phyloP scores from a whole-genome alignment of 805 yeast genomes.

The Sungouiozyma ichnusensis region DNA sequence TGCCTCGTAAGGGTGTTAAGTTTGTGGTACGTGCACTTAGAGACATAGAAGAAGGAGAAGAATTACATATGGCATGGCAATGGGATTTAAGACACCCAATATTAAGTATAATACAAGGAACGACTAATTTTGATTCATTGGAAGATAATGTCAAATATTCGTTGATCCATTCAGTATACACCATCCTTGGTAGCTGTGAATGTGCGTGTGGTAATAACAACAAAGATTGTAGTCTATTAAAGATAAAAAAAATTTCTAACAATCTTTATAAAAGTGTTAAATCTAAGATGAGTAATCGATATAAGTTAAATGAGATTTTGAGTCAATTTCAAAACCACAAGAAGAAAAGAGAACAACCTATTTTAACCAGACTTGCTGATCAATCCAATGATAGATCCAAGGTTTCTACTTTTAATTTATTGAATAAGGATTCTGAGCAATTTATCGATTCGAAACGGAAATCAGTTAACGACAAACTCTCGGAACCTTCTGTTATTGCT shows the following conservation, averaged over 20 bases:
- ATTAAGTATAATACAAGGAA: slow-evolving; percentile 36
- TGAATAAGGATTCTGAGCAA: background rate
- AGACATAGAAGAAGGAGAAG: slow-evolving; percentile 53
- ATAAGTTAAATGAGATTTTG: slow-evolving; percentile 31
- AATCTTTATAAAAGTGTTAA: slow-evolving; percentile 50
- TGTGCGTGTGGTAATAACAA: slow-evolving; percentile 42
- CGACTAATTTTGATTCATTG: slow-evolving; percentile 44
- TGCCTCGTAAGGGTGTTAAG: slow-evolving; percentile 30
- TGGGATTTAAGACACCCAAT: slow-evolving; percentile 81
- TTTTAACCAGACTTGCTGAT: slow-evolving; percentile 9
- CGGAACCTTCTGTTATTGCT: background rate
- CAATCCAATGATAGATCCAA: slow-evolving; percentile 6
- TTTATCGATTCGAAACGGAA: background rate
- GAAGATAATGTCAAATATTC: slow-evolving; percentile 41
- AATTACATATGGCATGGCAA: slow-evolving; percentile 73
- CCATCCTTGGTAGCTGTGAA: slow-evolving; percentile 50
- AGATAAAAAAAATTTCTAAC: slow-evolving; percentile 52
- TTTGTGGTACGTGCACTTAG: slow-evolving; percentile 49
- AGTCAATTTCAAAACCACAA: slow-evolving; percentile 19
- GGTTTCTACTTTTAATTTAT: slow-evolving; percentile 1
- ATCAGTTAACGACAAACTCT: background rate
- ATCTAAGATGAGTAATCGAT: slow-evolving; percentile 26
- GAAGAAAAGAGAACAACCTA: slow-evolving; percentile 24
- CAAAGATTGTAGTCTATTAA: slow-evolving; percentile 45
- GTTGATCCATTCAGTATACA: slow-evolving; percentile 51